A percentile compares a stretch with the other conserved stretches of the same genome.
These are phyloP conservation scores for Pezizomycotina sp. DNA, from an alignment of 2,329 filamentous ascomycete species.

Conservation along the genomic window DNA sequence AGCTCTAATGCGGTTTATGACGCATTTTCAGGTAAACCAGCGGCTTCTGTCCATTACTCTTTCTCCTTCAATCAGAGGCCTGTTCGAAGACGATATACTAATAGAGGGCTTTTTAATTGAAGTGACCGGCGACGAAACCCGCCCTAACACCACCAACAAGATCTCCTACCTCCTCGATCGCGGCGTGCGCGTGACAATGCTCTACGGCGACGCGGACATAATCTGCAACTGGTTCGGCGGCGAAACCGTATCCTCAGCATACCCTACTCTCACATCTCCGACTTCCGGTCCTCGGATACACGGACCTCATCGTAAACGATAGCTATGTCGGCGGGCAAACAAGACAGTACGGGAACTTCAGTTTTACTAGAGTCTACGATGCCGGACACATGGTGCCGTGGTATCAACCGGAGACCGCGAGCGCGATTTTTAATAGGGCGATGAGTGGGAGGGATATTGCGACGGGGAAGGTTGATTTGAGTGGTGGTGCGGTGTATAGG, in stretches of 20 bases:
- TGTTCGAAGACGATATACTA: constrained; percentile 27
- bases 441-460: constrained; percentile 38
- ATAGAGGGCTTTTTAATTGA: too few relatives aligned
- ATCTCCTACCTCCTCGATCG: constrained; percentile 39
- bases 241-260: constrained; percentile 37
- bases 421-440: constrained; percentile 38
- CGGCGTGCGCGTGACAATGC: constrained; percentile 40
- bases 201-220: constrained; percentile 44
- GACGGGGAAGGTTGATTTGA: constrained; percentile 36
- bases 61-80: constrained; percentile 32
- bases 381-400: constrained; percentile 35
- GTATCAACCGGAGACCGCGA: constrained; percentile 40
- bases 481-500: constrained; percentile 29
- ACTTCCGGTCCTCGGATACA: constrained; percentile 38
- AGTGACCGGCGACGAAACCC: constrained; percentile 27
- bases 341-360: constrained; percentile 35
- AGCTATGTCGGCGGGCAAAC: constrained; percentile 34
- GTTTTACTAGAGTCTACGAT: constrained; percentile 35
- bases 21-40: too few relatives aligned
- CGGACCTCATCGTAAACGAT: constrained; percentile 30
- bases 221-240: constrained; percentile 43
- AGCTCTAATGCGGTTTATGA: constrained; percentile 31
- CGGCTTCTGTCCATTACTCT: constrained; percentile 34
- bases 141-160: constrained; percentile 31
- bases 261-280: constrained; percentile 31